Percentiles rank a stretch among this genome's conserved stretches.
These are phyloP conservation scores for Clitopilus hobsonii DNA, from an alignment of 768 basidiomycete species.

Conservation along the genomic window DNA sequence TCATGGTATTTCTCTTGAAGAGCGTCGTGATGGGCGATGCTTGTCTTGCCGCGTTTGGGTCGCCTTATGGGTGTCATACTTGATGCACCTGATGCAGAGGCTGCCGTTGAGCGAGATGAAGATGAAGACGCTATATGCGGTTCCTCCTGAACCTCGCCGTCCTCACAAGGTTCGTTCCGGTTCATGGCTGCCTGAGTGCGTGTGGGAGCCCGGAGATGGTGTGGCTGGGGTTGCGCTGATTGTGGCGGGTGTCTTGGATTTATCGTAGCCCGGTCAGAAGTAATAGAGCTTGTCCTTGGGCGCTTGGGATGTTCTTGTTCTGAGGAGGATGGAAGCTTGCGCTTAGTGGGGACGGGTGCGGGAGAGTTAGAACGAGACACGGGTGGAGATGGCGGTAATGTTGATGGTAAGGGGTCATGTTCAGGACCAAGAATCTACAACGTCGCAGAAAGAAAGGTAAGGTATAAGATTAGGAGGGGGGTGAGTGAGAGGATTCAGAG, in stretches of 20 bases:
- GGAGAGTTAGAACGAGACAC: slow-evolving; percentile 46
- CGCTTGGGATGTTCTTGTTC: slow-evolving; percentile 43
- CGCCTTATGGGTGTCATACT: slow-evolving; percentile 56
- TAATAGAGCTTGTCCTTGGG: slow-evolving; percentile 31
- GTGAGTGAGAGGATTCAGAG: not conserved
- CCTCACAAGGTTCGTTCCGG: slow-evolving; percentile 45
- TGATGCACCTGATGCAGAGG: slow-evolving; percentile 22
- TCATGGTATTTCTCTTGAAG: slow-evolving; percentile 68
- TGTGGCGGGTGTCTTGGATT: slow-evolving; percentile 15
- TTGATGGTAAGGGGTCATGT: slow-evolving; percentile 36
- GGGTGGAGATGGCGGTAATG: slow-evolving; percentile 48
- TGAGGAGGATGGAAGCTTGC: slow-evolving; percentile 36
- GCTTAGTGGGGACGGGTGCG: slow-evolving; percentile 35
- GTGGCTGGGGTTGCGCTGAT: slow-evolving; percentile 20
- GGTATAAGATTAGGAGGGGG: slow-evolving; percentile 4
- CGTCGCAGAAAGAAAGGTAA: slow-evolving; percentile 5
- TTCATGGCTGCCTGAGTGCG: slow-evolving; percentile 17
- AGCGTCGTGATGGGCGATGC: slow-evolving; percentile 44
- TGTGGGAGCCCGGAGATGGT: slow-evolving; percentile 20
- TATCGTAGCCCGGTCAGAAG: slow-evolving; percentile 17
- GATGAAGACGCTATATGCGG: slow-evolving; percentile 21
- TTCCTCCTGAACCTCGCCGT: slow-evolving; percentile 52
- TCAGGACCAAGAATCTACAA: slow-evolving; percentile 38
- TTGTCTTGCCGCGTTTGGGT: slow-evolving; percentile 56
- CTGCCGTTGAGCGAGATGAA: slow-evolving; percentile 18